Evolutionary conservation across 2,329 filamentous ascomycete species (phyloP).

Genomic region (Talaromyces piceae): DNA sequence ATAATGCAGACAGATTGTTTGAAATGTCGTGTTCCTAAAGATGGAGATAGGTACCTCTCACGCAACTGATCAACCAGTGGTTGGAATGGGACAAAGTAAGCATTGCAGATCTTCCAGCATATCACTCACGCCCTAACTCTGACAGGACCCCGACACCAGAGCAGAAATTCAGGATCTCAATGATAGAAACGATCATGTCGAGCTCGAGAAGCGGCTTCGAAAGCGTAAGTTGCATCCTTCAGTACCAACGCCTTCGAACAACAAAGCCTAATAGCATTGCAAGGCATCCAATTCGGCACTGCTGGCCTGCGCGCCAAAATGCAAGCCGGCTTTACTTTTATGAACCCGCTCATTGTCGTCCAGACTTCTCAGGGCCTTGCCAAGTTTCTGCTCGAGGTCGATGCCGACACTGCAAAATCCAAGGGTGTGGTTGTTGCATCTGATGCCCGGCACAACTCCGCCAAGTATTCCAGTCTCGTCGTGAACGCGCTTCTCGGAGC

Average conservation of each 20-base stretch:
- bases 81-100: conserved; percentile 48
- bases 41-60: conserved; percentile 25
- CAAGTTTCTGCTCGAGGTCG: conserved; percentile 47
- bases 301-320: conserved; percentile 57
- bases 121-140: neutral
- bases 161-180: conserved; percentile 49
- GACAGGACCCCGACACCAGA: conserved; percentile 43
- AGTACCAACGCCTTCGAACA: neutral
- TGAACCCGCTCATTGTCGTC: conserved; percentile 54
- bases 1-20: too few relatives aligned
- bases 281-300: conserved; percentile 54
- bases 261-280: neutral
- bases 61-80: conserved; percentile 47
- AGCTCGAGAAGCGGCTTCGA: conserved; percentile 47
- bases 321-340: conserved; percentile 57
- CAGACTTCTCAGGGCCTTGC: conserved; percentile 60
- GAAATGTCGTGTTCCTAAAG: too few relatives aligned
- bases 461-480: conserved; percentile 53
- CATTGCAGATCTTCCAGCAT: neutral
- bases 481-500: conserved; percentile 53
- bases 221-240: conserved; percentile 32
- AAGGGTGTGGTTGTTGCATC: conserved; percentile 53
- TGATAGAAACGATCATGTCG: conserved; percentile 36
- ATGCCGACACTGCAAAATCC: conserved; percentile 31
- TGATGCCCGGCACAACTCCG: conserved; percentile 57